Conservation (phyloP, 2,329 filamentous ascomycete species). For the Elsinoe australis region DNA sequence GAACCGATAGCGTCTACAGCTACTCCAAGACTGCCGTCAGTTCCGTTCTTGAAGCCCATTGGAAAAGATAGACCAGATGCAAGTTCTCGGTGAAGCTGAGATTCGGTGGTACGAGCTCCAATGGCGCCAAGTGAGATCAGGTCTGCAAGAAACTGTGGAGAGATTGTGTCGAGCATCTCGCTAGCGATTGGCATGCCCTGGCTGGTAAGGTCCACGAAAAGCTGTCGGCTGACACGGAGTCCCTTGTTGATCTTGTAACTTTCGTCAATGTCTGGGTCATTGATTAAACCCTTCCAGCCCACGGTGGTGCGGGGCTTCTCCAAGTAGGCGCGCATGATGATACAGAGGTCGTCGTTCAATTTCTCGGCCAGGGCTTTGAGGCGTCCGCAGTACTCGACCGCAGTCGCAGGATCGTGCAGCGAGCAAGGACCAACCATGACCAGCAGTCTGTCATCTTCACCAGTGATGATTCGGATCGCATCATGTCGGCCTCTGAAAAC, state of each 20-base stretch:
- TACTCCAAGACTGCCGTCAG: slow-evolving; percentile 81
- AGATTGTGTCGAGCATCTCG: slow-evolving; percentile 99
- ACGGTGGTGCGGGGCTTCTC: slow-evolving; percentile 98
- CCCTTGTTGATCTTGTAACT: slow-evolving; percentile 99
- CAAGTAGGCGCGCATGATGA: slow-evolving; percentile 97
- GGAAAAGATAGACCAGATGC: slow-evolving; percentile 94
- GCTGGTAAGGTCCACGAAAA: slow-evolving; percentile 84
- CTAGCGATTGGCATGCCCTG: slow-evolving; percentile 89
- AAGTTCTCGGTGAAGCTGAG: slow-evolving; percentile 90
- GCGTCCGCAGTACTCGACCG: slow-evolving; percentile 77
- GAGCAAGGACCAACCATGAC: slow-evolving; percentile 95
- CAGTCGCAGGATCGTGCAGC: slow-evolving; percentile 84
- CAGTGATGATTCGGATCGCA: slow-evolving; percentile 67
- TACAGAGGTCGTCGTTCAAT: slow-evolving; percentile 73
- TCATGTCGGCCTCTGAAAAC: slow-evolving; percentile 64
- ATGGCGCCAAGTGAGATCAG: slow-evolving; percentile 93
- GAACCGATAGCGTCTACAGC: slow-evolving; percentile 90
- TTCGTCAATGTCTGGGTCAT: slow-evolving; percentile 95
- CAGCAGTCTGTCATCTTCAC: slow-evolving; percentile 75
- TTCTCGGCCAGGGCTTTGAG: slow-evolving; percentile 71
- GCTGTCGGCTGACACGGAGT: slow-evolving; percentile 78
- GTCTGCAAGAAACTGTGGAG: slow-evolving; percentile 93
- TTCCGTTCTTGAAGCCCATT: slow-evolving; percentile 99
- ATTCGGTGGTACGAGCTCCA: slow-evolving; percentile 91
- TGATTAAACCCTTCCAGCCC: slow-evolving; percentile 98